phyloP scores from a whole-genome alignment of 2,329 filamentous ascomycete species.

The Neopestalotiopsis sp. region DNA sequence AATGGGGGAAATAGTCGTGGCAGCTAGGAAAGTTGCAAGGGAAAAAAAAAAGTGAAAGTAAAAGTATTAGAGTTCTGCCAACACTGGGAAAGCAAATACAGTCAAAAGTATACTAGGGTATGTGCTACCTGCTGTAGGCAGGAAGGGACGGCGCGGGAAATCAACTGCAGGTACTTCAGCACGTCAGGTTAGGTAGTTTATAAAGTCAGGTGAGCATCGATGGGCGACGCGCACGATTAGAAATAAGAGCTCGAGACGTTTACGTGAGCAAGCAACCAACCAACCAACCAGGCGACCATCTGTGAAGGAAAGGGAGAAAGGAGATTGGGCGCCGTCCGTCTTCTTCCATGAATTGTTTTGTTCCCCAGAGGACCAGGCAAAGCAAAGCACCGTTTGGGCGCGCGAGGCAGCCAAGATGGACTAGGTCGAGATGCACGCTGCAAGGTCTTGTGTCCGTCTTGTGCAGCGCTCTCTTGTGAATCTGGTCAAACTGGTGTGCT shows the following conservation, averaged over 20 bases:
- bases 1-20: no score
- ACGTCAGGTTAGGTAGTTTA: not conserved
- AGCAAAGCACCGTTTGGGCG: not conserved
- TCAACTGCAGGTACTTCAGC: no score
- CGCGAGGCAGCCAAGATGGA: not conserved
- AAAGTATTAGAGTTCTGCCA: not conserved
- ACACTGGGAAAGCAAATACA: not conserved
- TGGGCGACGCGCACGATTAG: not conserved
- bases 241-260: slow-evolving; percentile 14
- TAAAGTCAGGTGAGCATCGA: slow-evolving; percentile 15
- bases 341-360: slow-evolving; percentile 15
- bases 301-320: no score
- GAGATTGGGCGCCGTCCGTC: not conserved
- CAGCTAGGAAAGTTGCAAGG: not conserved
- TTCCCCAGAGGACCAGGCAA: not conserved
- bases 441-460: slow-evolving; percentile 13
- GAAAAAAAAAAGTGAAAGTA: not conserved
- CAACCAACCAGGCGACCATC: not conserved
- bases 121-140: not conserved
- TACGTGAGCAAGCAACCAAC: not conserved
- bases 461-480: not conserved
- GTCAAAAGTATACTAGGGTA: not conserved
- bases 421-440: slow-evolving; percentile 10
- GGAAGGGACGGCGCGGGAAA: not conserved
- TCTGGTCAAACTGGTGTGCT: not conserved